Evolutionary conservation across 2,329 filamentous ascomycete genomes (phyloP).

Genomic region (Scedosporium boydii): DNA sequence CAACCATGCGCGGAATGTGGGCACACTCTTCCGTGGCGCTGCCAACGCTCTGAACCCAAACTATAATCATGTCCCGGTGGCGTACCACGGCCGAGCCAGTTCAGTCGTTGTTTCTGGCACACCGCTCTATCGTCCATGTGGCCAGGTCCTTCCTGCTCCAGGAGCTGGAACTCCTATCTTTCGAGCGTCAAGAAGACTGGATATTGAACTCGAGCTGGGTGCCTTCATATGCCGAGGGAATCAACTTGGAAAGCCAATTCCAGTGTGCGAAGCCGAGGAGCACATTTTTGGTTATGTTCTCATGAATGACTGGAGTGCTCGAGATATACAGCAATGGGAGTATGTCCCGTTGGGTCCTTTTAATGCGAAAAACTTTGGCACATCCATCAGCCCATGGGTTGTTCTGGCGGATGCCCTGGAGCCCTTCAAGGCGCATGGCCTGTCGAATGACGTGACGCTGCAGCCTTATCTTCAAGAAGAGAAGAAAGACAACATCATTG

Average conservation of each 20-base stretch:
- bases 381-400: constrained; percentile 47
- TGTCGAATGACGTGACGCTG: constrained; percentile 23
- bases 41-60: constrained; percentile 66
- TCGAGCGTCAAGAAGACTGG: constrained; percentile 28
- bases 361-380: constrained; percentile 47
- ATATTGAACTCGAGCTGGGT: constrained; percentile 64
- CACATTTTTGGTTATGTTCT: constrained; percentile 59
- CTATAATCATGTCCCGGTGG: constrained; percentile 64
- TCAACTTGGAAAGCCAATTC: constrained; percentile 13
- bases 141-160: constrained; percentile 47
- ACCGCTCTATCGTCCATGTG: constrained; percentile 54
- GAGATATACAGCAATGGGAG: constrained; percentile 45
- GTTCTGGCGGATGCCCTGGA: constrained; percentile 42
- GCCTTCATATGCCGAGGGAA: constrained; percentile 58
- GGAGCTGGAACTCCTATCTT: constrained; percentile 44
- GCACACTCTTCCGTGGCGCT: constrained; percentile 63
- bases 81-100: constrained; percentile 63
- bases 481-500: constrained; percentile 22
- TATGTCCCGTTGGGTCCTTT: constrained; percentile 49
- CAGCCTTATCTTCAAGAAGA: constrained; percentile 46
- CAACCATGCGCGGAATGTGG: neutral
- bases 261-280: constrained; percentile 38
- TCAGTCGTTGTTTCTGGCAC: constrained; percentile 62
- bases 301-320: constrained; percentile 50
- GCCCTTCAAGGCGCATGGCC: constrained; percentile 3